phyloP scores from a whole-genome alignment of 495 filamentous ascomycete genomes.

The Penicillium antarcticum region DNA sequence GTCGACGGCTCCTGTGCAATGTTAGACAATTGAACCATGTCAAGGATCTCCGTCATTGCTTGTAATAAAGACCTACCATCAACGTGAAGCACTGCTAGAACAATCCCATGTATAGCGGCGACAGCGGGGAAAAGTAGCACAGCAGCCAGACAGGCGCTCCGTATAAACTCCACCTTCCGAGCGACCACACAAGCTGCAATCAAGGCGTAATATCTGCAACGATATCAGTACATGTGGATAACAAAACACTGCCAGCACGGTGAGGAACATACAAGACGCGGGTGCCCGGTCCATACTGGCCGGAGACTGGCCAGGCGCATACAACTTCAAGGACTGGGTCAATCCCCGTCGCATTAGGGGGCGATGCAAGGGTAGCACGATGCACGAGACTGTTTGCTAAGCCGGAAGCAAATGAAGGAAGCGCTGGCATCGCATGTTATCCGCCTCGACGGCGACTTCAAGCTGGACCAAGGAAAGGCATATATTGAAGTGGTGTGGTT shows the following conservation, averaged over 20 bases:
- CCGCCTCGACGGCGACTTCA: conserved; percentile 6
- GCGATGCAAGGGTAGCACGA: conserved; percentile 16
- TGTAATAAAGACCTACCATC: conserved; percentile 36
- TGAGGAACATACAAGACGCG: conserved; percentile 48
- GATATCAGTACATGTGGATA: conserved; percentile 8
- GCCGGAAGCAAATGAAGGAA: conserved; percentile 24
- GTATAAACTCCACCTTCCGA: conserved; percentile 54
- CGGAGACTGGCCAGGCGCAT: conserved; percentile 59
- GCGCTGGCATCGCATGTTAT: conserved; percentile 39
- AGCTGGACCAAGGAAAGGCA: background rate
- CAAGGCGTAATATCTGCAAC: conserved; percentile 54
- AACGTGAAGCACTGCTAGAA: conserved; percentile 50
- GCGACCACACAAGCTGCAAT: conserved; percentile 57
- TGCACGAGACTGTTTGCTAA: conserved; percentile 27
- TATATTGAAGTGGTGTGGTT: background rate
- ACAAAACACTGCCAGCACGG: background rate
- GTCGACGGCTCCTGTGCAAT: conserved; percentile 49
- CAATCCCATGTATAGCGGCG: conserved; percentile 57
- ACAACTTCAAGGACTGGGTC: conserved; percentile 43
- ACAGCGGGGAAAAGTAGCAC: conserved; percentile 58
- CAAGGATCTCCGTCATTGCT: background rate
- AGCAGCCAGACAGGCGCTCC: conserved; percentile 57
- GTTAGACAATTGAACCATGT: background rate
- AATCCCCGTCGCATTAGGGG: conserved; percentile 16
- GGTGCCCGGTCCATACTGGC: conserved; percentile 57